phyloP scores from a whole-genome alignment of 225 moss, liverwort and hornwort genomes.

The Sphagnum tenellum region DNA sequence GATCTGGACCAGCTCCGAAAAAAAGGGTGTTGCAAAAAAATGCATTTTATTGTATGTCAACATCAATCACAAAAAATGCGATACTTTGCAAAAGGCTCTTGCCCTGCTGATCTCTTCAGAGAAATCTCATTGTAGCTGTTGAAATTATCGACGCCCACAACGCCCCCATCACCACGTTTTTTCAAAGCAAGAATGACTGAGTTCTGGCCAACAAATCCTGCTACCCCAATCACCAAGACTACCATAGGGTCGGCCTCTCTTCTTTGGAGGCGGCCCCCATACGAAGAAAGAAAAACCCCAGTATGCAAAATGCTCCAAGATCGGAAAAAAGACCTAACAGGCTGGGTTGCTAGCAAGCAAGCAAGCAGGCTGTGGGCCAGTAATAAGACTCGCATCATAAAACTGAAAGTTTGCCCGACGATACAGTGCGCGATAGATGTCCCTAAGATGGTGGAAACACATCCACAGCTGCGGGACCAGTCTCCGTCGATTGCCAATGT shows the following conservation, averaged over 20 bases:
- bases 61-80: background rate
- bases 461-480: no score
- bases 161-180: constrained; percentile 2
- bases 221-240: constrained; percentile 1
- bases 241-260: background rate
- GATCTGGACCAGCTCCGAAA: background rate
- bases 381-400: no score
- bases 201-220: constrained; percentile 1
- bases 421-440: no score
- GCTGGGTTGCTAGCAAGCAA: no score
- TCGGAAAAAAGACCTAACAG: no score
- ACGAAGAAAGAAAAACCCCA: no score
- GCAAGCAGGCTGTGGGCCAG: no score
- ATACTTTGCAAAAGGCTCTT: constrained; percentile 1
- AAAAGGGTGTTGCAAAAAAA: background rate
- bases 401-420: no score
- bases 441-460: no score
- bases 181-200: constrained; percentile 1
- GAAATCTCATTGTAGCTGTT: constrained; percentile 6
- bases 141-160: constrained; percentile 4
- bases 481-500: no score
- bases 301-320: no score
- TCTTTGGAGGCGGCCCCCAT: background rate
- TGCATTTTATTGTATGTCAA: background rate
- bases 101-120: constrained; percentile 1